Base-by-base conservation (phyloP, 371 early-diverging fungal genomes). In the Nematocida sp. region DNA sequence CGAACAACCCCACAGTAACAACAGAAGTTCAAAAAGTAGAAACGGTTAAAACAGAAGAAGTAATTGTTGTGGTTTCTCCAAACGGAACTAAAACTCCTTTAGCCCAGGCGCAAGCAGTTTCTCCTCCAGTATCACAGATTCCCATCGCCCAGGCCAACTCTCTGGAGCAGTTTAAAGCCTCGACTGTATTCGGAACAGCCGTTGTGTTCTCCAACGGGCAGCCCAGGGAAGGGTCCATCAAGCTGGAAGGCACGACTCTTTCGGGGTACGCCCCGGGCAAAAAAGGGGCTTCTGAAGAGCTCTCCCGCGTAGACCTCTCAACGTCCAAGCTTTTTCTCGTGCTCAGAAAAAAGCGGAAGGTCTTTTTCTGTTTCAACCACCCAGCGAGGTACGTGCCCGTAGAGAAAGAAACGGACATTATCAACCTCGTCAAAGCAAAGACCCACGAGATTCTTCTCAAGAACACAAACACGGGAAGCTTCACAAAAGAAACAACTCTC, bases 371-470 rank as follows among this genome's bases (percentile, higher is more conserved):
- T 37, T 34, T 70, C 17, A 37, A 50, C 13, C 25, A 58, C 5
- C 48, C 74, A 15, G 15, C 50, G 8, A 70, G 37, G 32, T 17
- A 29, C 37, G 38, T 70, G 5, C 38, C 21, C 15, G 2, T 70
- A n/a, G 21, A 70, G 8, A 70, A 70, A 50, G 74, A 70, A 48
- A 32, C 46, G 11, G 60, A 70, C 4, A 50, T 70, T 21, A 37
- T 70, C 1, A 70, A 60, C 29, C 27, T 70, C 13, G 37, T 60
- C 1, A 38, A 23, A 8, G 32, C 23, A n/a, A 63, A 38, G 29
- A 21, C 37, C 1, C 17, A 37, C 32, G 45, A 57, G 25, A 34
- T 70, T 23, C 57, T 70, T 34, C 50, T 70, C 11, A 57, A 60
- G 36, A 70, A 70, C 62, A 50, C 56, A n/a, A 70, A 57, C 36